Conservation (phyloP, 2,329 filamentous ascomycete genomes). For the Dactylellina haptotyla region DNA sequence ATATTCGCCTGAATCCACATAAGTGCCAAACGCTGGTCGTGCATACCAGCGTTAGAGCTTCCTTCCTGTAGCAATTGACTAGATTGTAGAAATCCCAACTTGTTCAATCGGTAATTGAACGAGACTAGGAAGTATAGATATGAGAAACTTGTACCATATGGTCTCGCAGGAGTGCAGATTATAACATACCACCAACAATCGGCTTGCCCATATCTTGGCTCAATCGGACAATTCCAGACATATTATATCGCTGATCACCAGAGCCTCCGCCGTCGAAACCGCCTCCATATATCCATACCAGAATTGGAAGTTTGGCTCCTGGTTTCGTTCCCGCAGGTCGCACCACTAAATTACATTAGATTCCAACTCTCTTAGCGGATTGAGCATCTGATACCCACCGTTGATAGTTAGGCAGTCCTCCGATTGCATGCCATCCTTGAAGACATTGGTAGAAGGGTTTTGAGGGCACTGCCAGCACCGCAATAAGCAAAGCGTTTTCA, state of each 20-base stretch:
- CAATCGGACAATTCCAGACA: constrained; percentile 69
- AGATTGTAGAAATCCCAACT: constrained; percentile 67
- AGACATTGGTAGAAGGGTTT: constrained; percentile 1
- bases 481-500: constrained; percentile 16
- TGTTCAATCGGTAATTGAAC: constrained; percentile 67
- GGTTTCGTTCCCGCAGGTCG: constrained; percentile 50
- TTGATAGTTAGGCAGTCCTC: constrained; percentile 60
- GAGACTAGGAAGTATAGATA: constrained; percentile 61
- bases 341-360: constrained; percentile 54
- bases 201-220: constrained; percentile 67
- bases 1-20: constrained; percentile 72
- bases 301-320: constrained; percentile 56
- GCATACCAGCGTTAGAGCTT: constrained; percentile 71
- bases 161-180: background rate
- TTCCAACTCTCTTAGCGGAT: no score
- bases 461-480: constrained; percentile 6
- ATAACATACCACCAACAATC: constrained; percentile 62
- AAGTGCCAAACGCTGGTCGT: constrained; percentile 70
- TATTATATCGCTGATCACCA: constrained; percentile 70
- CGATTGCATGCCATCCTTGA: background rate
- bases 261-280: constrained; percentile 63
- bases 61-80: constrained; percentile 63
- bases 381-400: background rate
- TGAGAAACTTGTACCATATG: background rate
- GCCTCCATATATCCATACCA: constrained; percentile 62